These are phyloP conservation scores for Lithospermum erythrorhizon DNA, from an alignment of 257 asterid species.

Conservation along the genomic window DNA sequence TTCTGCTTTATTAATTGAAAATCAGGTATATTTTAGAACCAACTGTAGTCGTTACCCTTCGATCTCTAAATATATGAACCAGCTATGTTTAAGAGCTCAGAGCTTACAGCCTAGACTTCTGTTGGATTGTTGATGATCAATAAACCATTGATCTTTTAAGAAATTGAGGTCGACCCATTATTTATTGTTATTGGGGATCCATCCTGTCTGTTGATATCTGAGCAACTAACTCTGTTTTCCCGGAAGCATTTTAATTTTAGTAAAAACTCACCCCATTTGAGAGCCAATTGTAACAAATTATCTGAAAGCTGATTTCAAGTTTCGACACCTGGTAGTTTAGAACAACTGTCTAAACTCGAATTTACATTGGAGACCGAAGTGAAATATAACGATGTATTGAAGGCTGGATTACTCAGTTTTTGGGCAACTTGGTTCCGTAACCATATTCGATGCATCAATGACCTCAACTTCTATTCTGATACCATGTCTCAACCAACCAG, in stretches of 20 bases:
- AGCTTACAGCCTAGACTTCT: background rate
- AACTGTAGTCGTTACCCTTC: background rate
- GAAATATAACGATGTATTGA: background rate
- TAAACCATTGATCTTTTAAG: too few relatives aligned
- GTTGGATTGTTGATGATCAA: background rate
- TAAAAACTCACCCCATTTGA: background rate
- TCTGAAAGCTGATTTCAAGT: too few relatives aligned
- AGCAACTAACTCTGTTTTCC: background rate
- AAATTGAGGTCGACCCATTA: too few relatives aligned
- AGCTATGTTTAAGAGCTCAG: background rate
- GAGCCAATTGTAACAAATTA: background rate
- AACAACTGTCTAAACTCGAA: too few relatives aligned
- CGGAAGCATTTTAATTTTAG: background rate
- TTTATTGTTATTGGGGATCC: too few relatives aligned
- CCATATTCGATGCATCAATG: too few relatives aligned
- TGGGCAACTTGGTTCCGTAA: background rate
- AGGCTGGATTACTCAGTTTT: background rate
- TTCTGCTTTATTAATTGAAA: slow-evolving; percentile 56
- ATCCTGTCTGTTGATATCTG: too few relatives aligned
- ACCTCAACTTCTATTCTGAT: too few relatives aligned
- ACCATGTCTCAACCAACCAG: background rate
- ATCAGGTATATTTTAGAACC: slow-evolving; percentile 48
- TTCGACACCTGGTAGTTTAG: too few relatives aligned
- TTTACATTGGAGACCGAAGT: too few relatives aligned
- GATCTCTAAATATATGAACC: background rate